phyloP scores from a whole-genome alignment of 345 rosid species.

The Jatropha curcas region DNA sequence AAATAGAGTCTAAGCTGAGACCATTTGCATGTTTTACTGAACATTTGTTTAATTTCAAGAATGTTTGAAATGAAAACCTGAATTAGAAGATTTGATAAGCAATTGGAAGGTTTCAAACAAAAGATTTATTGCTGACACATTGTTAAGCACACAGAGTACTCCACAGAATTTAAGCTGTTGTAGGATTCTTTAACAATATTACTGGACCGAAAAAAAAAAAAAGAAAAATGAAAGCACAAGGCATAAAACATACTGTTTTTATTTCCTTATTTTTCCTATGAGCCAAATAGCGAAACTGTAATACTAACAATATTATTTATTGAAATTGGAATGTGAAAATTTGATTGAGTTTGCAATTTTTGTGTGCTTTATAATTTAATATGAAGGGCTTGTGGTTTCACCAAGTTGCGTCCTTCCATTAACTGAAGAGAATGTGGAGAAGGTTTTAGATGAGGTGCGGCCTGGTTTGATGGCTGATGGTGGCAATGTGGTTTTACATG shows the following conservation, averaged over 20 bases:
- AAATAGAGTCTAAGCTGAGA: neutral
- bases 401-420: constrained; percentile 74
- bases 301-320: too few relatives aligned
- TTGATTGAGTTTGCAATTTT: constrained; percentile 5
- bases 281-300: neutral
- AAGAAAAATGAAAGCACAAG: neutral
- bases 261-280: neutral
- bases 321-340: neutral
- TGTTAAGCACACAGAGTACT: neutral
- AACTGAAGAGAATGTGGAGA: constrained; percentile 94
- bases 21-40: neutral
- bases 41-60: neutral
- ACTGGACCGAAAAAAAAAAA: neutral
- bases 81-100: too few relatives aligned
- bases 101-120: neutral
- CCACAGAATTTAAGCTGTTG: neutral
- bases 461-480: constrained; percentile 96
- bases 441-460: constrained; percentile 74
- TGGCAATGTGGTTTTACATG: constrained; percentile 90
- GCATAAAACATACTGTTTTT: neutral
- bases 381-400: constrained; percentile 46
- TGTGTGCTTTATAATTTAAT: constrained; percentile 8
- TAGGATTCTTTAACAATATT: neutral
- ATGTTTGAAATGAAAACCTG: neutral
- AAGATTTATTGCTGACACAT: neutral